These are phyloP conservation scores for Trichoderma harzianum DNA, from an alignment of 2,329 filamentous ascomycete genomes.

Conservation along the genomic window DNA sequence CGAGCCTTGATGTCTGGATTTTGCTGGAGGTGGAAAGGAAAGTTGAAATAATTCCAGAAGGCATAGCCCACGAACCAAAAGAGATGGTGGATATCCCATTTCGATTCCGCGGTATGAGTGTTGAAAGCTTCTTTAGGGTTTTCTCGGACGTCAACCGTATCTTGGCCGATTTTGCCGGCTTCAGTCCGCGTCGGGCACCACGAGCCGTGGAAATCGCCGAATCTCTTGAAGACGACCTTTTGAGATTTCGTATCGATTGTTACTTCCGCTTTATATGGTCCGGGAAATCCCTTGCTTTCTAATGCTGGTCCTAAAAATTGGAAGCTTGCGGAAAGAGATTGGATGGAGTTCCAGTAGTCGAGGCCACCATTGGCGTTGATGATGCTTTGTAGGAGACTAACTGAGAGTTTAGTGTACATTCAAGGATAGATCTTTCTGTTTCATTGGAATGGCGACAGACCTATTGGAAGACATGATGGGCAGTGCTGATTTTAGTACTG, in stretches of 20 bases:
- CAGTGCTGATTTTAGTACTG: neutral
- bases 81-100: neutral
- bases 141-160: neutral
- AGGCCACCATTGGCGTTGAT: neutral
- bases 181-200: neutral
- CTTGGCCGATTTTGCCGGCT: neutral
- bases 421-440: neutral
- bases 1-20: neutral
- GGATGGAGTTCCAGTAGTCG: neutral
- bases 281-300: neutral
- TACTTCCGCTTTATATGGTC: neutral
- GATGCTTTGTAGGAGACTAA: neutral
- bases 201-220: neutral
- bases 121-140: neutral
- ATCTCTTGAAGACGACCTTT: neutral
- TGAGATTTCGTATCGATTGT: neutral
- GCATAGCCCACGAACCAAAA: neutral
- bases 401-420: neutral
- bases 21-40: neutral
- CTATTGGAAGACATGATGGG: neutral
- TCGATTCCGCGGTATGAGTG: neutral
- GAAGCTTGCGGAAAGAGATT: neutral
- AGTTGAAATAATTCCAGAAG: conserved; percentile 3
- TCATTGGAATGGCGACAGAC: neutral
- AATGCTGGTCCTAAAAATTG: neutral